Base-by-base conservation (phyloP, 2,329 filamentous ascomycete genomes). In the Cordyceps tenuipes region DNA sequence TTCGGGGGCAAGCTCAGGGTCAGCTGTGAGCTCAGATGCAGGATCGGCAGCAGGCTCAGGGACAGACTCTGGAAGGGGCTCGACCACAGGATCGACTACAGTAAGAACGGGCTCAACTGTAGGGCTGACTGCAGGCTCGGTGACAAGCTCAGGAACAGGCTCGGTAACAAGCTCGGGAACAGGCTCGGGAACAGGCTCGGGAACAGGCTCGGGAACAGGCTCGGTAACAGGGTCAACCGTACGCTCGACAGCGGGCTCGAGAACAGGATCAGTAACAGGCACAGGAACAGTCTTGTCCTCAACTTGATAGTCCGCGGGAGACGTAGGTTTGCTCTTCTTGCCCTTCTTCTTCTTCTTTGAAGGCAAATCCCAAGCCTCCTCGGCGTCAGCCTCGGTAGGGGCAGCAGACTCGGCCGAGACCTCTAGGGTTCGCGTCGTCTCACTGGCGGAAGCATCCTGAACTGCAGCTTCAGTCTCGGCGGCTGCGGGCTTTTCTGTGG, bases 321-420 rank as follows among this genome's bases (percentile, higher is more conserved):
- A 49, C 15, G 41, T 48, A 26, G 51, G 49, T 15, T 46, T 47
- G 5, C 26, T 39, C 39, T 47, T 31, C 64, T 71, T 75, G 70
- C 66, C 73, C 67, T 72, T 73, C 66, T 72, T 75, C 64, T 75
- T 75, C 64, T 75, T 75, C 51, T 64, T 63, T 3, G 52, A 50
- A 1, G 50, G 54, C 47, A 48, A 19, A 15, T 47, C 39, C 51
- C 50, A 57, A 65, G 64, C 39, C 64, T 63, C 36, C 64, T 60
- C 57, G 3, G 43, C 57, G 3, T 61, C 54, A 70, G 68, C 50
- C 68, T 69, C 62, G 69, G 72, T 63, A n/a, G 51, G 19, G 12
- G 23, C 34, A 17, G 44, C 43, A 17, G 44, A 5, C 21, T 49
- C 55, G 17, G 21, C 41, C 50, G 44, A 15, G 46, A 23, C 21